phyloP scores from a whole-genome alignment of 345 rosid species.

The Psidium friedrichsthalianum region DNA sequence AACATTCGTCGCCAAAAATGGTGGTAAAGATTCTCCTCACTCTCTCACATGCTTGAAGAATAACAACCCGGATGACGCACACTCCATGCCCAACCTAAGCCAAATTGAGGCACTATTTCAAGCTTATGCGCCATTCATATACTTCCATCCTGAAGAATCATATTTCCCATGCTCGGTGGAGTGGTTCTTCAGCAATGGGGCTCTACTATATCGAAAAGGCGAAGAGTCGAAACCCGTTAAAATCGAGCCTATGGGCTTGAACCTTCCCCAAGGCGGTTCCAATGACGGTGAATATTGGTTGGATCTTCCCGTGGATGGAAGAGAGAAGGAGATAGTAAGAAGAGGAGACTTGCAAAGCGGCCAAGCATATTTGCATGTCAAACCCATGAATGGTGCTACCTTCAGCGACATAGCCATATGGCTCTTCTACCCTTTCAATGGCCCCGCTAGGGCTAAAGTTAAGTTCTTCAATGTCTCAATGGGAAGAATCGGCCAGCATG shows the following conservation, averaged over 20 bases:
- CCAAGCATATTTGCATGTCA: conserved; percentile 8
- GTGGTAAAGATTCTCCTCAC: background rate
- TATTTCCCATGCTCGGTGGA: conserved; percentile 9
- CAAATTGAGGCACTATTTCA: conserved; percentile 4
- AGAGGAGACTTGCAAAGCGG: conserved; percentile 7
- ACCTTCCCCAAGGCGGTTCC: conserved; percentile 9
- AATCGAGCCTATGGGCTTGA: conserved; percentile 1
- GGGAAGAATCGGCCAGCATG: conserved; percentile 7
- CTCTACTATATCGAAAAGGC: conserved; percentile 3
- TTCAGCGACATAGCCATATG: conserved; percentile 10
- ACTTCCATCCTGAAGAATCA: conserved; percentile 9
- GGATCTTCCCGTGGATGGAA: conserved; percentile 4
- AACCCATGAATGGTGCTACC: conserved; percentile 7
- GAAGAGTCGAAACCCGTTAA: conserved; percentile 5
- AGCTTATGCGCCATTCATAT: conserved; percentile 7
- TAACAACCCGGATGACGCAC: background rate
- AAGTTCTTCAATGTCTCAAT: conserved; percentile 1
- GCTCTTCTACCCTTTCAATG: conserved; percentile 17
- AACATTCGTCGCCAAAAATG: background rate
- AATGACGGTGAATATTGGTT: conserved; percentile 9
- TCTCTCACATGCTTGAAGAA: conserved; percentile 7
- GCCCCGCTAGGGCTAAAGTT: conserved; percentile 8
- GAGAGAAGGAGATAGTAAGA: background rate
- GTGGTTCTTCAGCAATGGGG: conserved; percentile 10
- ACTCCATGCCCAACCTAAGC: conserved; percentile 3